Percentiles rank a stretch among this genome's conserved stretches.
phyloP scores from a whole-genome alignment of 176 grass and related monocot species.

The Aegilops tauschii region DNA sequence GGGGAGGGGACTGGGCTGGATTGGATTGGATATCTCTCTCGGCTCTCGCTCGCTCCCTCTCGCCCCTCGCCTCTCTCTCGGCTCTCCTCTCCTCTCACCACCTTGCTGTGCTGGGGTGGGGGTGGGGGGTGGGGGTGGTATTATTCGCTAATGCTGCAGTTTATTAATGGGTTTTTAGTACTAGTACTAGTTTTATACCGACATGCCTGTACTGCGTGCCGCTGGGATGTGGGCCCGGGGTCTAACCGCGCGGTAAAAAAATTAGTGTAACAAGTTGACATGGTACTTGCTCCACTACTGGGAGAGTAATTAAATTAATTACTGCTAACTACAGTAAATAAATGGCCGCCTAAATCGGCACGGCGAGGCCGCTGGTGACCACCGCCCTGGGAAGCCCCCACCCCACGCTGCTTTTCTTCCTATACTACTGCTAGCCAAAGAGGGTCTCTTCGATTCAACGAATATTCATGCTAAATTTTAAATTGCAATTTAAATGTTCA shows the following conservation, averaged over 20 bases:
- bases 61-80: background rate
- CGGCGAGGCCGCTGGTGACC: background rate
- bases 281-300: background rate
- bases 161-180: slow-evolving; percentile 1
- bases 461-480: background rate
- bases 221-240: background rate
- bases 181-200: slow-evolving; percentile 52
- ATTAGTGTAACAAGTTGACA: background rate
- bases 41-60: background rate
- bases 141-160: slow-evolving; percentile 18
- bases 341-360: background rate
- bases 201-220: slow-evolving; percentile 41
- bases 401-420: too few species aligned
- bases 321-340: background rate
- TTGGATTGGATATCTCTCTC: slow-evolving; percentile 54
- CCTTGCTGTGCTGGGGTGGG: background rate
- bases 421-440: too few species aligned
- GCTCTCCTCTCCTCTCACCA: background rate
- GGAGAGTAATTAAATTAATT: background rate
- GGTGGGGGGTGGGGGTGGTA: background rate
- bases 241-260: background rate
- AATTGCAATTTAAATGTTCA: background rate
- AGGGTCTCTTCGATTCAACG: background rate
- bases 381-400: too few species aligned
- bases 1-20: background rate